phyloP scores from a whole-genome alignment of 2,329 filamentous ascomycete genomes.

The Cladosporium sp. region DNA sequence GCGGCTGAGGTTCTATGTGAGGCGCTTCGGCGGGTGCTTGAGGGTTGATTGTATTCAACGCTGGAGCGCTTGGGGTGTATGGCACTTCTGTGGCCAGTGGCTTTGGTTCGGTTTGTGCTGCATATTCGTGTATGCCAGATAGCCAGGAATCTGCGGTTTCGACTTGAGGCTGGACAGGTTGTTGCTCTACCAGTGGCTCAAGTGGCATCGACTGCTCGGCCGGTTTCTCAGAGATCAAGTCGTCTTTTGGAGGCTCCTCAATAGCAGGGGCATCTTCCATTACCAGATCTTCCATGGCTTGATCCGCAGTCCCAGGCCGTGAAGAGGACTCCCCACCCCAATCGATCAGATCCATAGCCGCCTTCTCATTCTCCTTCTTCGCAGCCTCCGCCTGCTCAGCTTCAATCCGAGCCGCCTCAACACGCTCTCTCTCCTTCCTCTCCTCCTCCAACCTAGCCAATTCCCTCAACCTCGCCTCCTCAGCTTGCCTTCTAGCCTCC shows the following conservation, averaged over 20 bases:
- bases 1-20: not conserved
- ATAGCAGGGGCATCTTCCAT: not conserved
- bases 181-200: conserved; percentile 6
- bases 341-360: conserved; percentile 5
- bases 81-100: not conserved
- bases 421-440: conserved; percentile 21
- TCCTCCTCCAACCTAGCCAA: conserved; percentile 17
- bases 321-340: conserved; percentile 10
- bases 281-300: conserved; percentile 1
- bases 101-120: conserved; percentile 1
- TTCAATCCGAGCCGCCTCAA: conserved; percentile 12
- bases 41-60: conserved; percentile 11
- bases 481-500: conserved; percentile 2
- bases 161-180: not conserved
- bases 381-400: conserved; percentile 9
- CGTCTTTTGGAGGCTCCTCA: not conserved
- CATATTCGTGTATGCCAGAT: conserved; percentile 41
- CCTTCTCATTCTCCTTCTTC: conserved; percentile 7
- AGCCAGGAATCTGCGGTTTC: conserved; percentile 32
- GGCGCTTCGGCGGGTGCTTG: not conserved
- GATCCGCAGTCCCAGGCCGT: conserved; percentile 6
- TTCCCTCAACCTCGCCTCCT: conserved; percentile 18
- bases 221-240: not conserved
- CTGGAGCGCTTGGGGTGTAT: conserved; percentile 19
- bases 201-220: conserved; percentile 12